Evolutionary conservation across 345 rosid genomes (phyloP), one percentile per base, ranked within the genome.

Genomic region (Gossypium sturtianum): DNA sequence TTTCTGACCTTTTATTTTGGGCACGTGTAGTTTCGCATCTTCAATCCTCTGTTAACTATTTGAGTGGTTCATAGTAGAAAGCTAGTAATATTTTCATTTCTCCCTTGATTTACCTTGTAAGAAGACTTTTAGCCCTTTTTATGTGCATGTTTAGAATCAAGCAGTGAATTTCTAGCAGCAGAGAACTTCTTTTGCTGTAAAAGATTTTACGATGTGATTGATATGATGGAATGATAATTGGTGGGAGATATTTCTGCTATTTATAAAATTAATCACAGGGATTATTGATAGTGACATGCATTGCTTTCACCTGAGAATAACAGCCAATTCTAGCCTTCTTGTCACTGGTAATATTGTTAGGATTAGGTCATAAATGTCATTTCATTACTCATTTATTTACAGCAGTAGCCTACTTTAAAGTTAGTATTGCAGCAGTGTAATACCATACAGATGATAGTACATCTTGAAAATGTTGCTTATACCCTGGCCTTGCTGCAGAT

Each of bases 401-500:
- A 1, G 29, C 29, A 65, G 29, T 47, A 38, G 17, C 29, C 3
- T 43, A 11, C 20, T 6, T 44, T 25, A 62, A 48, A 68, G n/a
- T 53, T 58, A 61, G 65, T 27, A 54, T 20, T 54, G 57, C 69
- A 75, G 22, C 49, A 58, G 15, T 41, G 13, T 41, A 65, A 12
- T 45, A 38, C 60, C 12, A 51, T 52, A 20, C 19, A 5, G 47
- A 2, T 66, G 12, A n/a, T 56, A 38, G 45, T 43, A 19, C 63
- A 27, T 62, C 63, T 64, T 47, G 71, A 34, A 59, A 73, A 17
- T 74, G 15, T 63, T 74, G 22, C 69, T 76, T 29, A 74, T 23
- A 16, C 64, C 34, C 41, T 75, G 29, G 29, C 61, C 22, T 74
- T 76, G 43, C 72, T 81, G 76, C 87, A 94, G 97, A 78, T 94